phyloP scores from a whole-genome alignment of 176 grass and related monocot species.

The Chloris gayana region DNA sequence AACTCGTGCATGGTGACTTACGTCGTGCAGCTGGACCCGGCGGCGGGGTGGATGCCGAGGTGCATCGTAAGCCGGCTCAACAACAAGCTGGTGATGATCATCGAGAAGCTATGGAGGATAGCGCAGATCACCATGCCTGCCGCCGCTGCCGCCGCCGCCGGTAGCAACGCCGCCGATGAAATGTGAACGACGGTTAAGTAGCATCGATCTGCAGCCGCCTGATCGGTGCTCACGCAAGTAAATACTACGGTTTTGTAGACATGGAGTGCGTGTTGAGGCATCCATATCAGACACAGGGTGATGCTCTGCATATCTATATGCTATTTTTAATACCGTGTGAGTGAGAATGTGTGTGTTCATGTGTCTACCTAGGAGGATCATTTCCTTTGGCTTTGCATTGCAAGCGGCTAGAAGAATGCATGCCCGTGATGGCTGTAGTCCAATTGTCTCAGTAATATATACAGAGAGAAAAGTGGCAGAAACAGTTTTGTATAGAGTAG shows the following conservation, averaged over 20 bases:
- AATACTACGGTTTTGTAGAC: constrained; percentile 43
- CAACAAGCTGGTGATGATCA: constrained; percentile 90
- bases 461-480: not conserved
- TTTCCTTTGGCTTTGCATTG: constrained; percentile 14
- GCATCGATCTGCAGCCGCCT: not conserved
- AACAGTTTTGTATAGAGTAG: not conserved
- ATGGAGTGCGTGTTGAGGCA: not conserved
- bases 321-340: not conserved
- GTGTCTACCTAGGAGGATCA: not conserved
- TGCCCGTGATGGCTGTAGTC: not conserved
- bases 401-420: not conserved
- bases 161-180: not conserved
- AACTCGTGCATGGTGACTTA: constrained; percentile 81
- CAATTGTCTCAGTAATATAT: not conserved
- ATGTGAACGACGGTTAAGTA: not conserved
- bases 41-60: constrained; percentile 82
- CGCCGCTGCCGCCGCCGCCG: not conserved
- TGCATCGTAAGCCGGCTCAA: constrained; percentile 85
- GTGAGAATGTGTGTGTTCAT: not conserved
- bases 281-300: not conserved
- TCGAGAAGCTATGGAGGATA: constrained; percentile 84
- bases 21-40: constrained; percentile 90
- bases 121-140: constrained; percentile 47
- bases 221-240: constrained; percentile 19
- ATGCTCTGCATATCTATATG: not conserved